Percentiles rank a stretch among this genome's conserved stretches.
Conservation (phyloP, 176 grass and related monocot species). For the Microstegium vimineum region DNA sequence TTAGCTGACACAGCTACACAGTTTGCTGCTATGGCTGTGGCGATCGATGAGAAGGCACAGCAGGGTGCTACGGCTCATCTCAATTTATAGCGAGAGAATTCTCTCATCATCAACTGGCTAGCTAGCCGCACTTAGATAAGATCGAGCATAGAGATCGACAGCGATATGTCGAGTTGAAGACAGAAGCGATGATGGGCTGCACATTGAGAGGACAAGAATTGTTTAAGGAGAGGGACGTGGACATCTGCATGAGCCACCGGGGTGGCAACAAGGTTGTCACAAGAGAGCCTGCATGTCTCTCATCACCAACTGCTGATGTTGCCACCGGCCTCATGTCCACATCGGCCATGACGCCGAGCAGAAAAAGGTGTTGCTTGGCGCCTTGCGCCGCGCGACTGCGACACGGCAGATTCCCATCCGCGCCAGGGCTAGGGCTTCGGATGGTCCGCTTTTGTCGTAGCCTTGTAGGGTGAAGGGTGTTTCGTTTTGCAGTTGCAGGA, state of each 20-base stretch:
- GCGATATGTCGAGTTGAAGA: background rate
- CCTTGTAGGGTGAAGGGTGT: background rate
- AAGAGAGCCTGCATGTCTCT: constrained; percentile 14
- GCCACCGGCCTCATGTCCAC: background rate
- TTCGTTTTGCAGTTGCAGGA: too few species aligned
- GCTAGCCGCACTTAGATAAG: constrained; percentile 7
- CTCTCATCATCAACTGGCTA: background rate
- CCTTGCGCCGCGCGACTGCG: constrained; percentile 12
- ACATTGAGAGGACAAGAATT: background rate
- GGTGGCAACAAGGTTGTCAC: constrained; percentile 23
- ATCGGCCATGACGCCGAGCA: constrained; percentile 13
- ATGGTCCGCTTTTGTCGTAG: constrained; percentile 42
- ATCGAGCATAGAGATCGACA: constrained; percentile 4
- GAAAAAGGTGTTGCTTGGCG: constrained; percentile 47
- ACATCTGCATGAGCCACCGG: constrained; percentile 36
- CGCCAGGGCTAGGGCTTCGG: background rate
- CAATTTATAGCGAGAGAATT: constrained; percentile 30
- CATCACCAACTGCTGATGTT: background rate
- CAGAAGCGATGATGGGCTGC: background rate
- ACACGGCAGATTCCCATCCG: constrained; percentile 30
- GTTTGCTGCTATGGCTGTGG: background rate
- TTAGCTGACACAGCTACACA: background rate
- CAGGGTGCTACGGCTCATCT: background rate
- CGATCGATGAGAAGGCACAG: background rate
- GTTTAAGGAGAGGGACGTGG: background rate